Evolutionary conservation across 2,329 filamentous ascomycete genomes (phyloP), one percentile per base, ranked within the genome.

Genomic region (Aspergillus fructus): DNA sequence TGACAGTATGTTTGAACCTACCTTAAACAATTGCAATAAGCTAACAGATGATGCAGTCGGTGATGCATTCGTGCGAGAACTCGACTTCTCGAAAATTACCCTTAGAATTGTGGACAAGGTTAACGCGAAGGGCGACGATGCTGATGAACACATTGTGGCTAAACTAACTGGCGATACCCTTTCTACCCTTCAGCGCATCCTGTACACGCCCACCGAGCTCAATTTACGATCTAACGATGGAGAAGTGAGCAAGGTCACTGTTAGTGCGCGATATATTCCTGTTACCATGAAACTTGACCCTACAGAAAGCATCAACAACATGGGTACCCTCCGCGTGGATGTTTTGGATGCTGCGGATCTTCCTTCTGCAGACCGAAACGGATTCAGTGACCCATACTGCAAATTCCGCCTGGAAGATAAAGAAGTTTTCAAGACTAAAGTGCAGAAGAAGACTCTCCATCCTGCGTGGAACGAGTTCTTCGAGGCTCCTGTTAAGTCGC

Each of bases 221-320:
- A 87, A 85, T 54, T 81, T 99, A 58, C 91, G 87, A 73, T 89
- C 90, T 59, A 86, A 89, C 17, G 84, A 93, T 42, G 93, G 92
- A 51, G 83, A 84, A 58, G 76, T 87, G 24, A 92, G 86, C 78
- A 93, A 87, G 69, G 83, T 99, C 71, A 96, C 89, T 65, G 89
- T 99, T 70, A 96, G 90, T 78, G 83, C 97, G 69, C 96, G 96
- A 75, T 99, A 96, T 72, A 87, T 99, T 23, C 94, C 94, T 0
- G 87, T 97, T 59, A 87, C 90, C 78, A 99, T 99, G 94, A 81
- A 87, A 56, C 88, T 99, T 49, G 92, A 99, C 68, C 90, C 94
- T 0, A 91, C 88, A 67, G 94, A 99, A 76, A 97, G 92, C 69
- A 96, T 99, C 81, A 97, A 97, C 84, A 99, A 99, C 76, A 96